Base-by-base conservation (phyloP, 192 early-diverging fungal genomes). In the Podila verticillata region DNA sequence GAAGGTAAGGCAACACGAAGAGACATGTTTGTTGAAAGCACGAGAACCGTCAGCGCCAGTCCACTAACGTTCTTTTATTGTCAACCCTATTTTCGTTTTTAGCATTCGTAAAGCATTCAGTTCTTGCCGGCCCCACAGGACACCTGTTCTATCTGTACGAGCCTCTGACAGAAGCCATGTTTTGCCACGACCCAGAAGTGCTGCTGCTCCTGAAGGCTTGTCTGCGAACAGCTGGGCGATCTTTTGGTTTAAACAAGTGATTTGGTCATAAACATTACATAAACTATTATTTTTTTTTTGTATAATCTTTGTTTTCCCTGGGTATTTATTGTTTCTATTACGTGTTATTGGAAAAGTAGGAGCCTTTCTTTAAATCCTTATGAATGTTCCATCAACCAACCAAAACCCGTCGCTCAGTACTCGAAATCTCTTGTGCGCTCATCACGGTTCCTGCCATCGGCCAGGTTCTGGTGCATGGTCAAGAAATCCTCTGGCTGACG, bases 81-180 rank as follows among this genome's bases (percentile, higher is more conserved):
- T 17, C n/a, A 44, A 44, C 2, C 6, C 34, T 35, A 15, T 44
- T 13, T 44, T 13, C 17, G 39, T 17, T 0, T 44, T 17, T 60
- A 73, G 71, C 34, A 24, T 59, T 65, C 19, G 44, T 71, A n/a
- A 70, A 67, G 39, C 57, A 66, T 10, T 36, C 58, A 9, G 29
- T 64, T 12, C 58, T 93, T 29, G 79, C 87, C 22, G 89, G 91
- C 26, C 68, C 83, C 7, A 75, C 73, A 29, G 90, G 91, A n/a
- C 91, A 92, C 59, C 30, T 93, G 32, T 95, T 92, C 82, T 89
- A 86, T 70, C 73, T 95, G 36, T 93, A 92, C 73, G 89, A 90
- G 19, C 56, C 85, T 17, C 64, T 95, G 22, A 91, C 89, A 72
- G 85, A 91, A 35, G 85, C 86, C 24, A 82, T 89, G 68, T 82